Evolutionary conservation across 83 land plant genomes (phyloP).

Genomic region (Picea abies): DNA sequence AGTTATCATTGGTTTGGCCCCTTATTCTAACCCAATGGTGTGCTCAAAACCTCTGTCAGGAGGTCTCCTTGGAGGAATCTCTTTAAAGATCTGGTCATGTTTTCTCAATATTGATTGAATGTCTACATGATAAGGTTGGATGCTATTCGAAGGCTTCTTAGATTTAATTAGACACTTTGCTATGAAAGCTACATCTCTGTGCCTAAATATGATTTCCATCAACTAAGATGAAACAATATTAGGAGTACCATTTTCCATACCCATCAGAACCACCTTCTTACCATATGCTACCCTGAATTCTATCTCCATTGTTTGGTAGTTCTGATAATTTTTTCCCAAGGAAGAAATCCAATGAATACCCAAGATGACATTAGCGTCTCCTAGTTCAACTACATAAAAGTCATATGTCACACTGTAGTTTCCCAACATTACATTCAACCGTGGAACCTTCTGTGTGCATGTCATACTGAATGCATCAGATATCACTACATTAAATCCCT

Average conservation of each 20-base stretch:
- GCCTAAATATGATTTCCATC: neutral
- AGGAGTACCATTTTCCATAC: neutral
- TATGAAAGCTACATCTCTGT: neutral
- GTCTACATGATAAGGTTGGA: neutral
- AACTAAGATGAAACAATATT: neutral
- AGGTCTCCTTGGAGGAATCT: neutral
- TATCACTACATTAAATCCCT: neutral
- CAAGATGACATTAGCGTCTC: neutral
- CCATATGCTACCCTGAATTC: neutral
- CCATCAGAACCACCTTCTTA: neutral
- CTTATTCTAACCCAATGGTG: neutral
- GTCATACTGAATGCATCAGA: neutral
- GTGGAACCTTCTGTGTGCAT: neutral
- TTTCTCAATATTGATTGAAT: neutral
- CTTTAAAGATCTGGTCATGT: neutral
- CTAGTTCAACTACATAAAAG: neutral
- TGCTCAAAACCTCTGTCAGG: neutral
- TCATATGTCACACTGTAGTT: neutral
- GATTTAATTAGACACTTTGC: neutral
- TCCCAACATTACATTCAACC: neutral
- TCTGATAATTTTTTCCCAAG: neutral
- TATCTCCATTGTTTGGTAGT: neutral
- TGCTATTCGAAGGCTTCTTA: neutral
- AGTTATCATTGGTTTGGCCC: neutral
- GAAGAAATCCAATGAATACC: neutral